Conservation (phyloP, 1,139 yeast species). For the Yamadazyma trypodendri region DNA sequence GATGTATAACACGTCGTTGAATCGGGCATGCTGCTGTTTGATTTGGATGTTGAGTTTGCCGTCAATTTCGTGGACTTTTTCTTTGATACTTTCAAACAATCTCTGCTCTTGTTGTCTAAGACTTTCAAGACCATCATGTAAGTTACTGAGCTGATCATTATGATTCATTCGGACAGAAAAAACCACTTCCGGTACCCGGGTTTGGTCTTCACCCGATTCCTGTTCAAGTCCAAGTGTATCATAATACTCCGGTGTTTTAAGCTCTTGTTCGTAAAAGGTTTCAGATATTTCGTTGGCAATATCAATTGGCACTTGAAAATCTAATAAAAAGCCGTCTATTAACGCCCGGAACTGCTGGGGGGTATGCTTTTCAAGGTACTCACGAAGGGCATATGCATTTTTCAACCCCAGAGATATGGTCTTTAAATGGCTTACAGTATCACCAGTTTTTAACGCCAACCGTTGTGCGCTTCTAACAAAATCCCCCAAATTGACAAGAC, state of each 20-base stretch:
- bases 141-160: conserved; percentile 22
- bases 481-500: conserved; percentile 34
- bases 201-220: conserved; percentile 1
- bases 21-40: conserved; percentile 32
- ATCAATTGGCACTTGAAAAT: conserved; percentile 29
- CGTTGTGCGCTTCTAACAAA: conserved; percentile 39
- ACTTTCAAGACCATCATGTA: conserved; percentile 34
- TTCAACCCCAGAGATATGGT: conserved; percentile 33
- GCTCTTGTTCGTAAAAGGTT: conserved; percentile 19
- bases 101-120: conserved; percentile 25
- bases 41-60: conserved; percentile 27
- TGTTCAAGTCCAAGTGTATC: conserved; percentile 10
- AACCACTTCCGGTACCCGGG: conserved; percentile 1
- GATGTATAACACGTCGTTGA: conserved; percentile 32
- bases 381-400: conserved; percentile 25
- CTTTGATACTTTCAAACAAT: conserved; percentile 21
- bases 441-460: conserved; percentile 37
- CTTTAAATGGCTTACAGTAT: conserved; percentile 29
- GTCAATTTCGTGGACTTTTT: conserved; percentile 25
- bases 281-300: conserved; percentile 26
- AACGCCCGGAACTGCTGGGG: conserved; percentile 7
- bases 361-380: conserved; percentile 18
- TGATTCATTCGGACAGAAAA: conserved; percentile 33
- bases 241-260: conserved; percentile 4
- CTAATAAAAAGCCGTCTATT: conserved; percentile 20